Conservation (phyloP, 2,329 filamentous ascomycete species). For the Dactylonectria macrodidyma region DNA sequence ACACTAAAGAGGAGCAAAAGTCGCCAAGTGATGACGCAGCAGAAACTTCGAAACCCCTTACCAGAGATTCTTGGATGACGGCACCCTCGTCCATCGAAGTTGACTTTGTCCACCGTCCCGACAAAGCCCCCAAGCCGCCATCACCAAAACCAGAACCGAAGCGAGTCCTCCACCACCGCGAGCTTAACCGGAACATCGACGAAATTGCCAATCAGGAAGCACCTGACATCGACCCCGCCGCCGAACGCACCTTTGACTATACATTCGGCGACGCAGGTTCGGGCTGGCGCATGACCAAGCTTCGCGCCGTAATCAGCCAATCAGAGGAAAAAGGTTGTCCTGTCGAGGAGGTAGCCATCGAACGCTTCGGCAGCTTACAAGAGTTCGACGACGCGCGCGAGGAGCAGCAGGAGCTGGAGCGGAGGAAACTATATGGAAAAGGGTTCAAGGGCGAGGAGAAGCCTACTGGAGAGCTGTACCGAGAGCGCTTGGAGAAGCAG, state of each 20-base stretch:
- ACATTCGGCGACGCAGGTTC: conserved; percentile 91
- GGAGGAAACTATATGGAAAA: conserved; percentile 85
- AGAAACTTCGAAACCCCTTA: conserved; percentile 56
- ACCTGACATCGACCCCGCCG: conserved; percentile 54
- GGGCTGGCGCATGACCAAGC: conserved; percentile 96
- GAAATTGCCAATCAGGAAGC: conserved; percentile 70
- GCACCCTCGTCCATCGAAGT: conserved; percentile 85
- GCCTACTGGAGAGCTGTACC: conserved; percentile 88
- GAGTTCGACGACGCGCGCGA: conserved; percentile 95
- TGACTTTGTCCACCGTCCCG: conserved; percentile 81
- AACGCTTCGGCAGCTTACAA: conserved; percentile 84
- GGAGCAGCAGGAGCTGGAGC: conserved; percentile 91
- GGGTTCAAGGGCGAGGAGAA: conserved; percentile 89
- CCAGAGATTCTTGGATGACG: conserved; percentile 96
- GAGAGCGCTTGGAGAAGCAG: conserved; percentile 78
- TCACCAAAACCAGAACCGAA: conserved; percentile 72
- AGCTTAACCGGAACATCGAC: conserved; percentile 80
- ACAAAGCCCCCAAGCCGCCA: conserved; percentile 68
- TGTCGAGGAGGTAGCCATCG: conserved; percentile 86
- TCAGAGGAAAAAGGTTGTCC: conserved; percentile 81
- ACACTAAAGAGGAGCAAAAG: conserved; percentile 67
- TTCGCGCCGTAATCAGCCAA: conserved; percentile 86
- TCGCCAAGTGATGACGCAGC: conserved; percentile 46
- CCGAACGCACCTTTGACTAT: conserved; percentile 77
- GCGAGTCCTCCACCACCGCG: conserved; percentile 82